Evolutionary conservation across 1,284 basidiomycete genomes (phyloP).

Genomic region (Cerrena zonata): DNA sequence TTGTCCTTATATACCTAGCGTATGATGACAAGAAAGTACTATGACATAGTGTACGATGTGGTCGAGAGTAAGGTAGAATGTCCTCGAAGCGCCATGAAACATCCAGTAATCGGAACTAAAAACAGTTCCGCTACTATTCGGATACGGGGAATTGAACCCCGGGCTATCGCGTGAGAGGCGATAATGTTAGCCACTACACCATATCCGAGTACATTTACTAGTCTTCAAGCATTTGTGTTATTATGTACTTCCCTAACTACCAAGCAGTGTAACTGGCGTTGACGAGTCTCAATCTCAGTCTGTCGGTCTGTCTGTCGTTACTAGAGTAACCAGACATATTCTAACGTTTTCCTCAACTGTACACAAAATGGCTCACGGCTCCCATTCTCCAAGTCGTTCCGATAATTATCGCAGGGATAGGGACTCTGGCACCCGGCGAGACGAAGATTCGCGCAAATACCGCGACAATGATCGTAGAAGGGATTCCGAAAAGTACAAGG

Average conservation of each 20-base stretch:
- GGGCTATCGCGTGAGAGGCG: slow-evolving; percentile 19
- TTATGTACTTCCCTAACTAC: no score
- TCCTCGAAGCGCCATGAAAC: not conserved
- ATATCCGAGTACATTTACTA: slow-evolving; percentile 12
- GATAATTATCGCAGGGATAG: slow-evolving; percentile 33
- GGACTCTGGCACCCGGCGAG: slow-evolving; percentile 27
- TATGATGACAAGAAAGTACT: not conserved
- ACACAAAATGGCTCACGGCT: slow-evolving; percentile 14
- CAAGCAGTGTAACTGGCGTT: no score
- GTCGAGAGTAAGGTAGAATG: not conserved
- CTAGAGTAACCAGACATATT: not conserved
- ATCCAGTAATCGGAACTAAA: not conserved
- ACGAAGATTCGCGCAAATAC: slow-evolving; percentile 25
- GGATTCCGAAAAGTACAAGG: slow-evolving; percentile 6
- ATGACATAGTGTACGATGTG: not conserved
- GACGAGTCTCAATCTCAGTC: no score
- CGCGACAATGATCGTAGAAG: slow-evolving; percentile 28
- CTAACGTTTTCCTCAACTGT: no score
- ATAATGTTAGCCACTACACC: slow-evolving; percentile 22
- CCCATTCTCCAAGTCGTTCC: slow-evolving; percentile 12
- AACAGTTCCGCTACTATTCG: slow-evolving; percentile 12
- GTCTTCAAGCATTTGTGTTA: no score
- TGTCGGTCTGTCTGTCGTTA: slow-evolving; percentile 6
- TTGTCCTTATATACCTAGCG: not conserved
- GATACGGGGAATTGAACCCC: slow-evolving; percentile 24